phyloP scores from a whole-genome alignment of 345 rosid genomes.

The Lepidium africanum region DNA sequence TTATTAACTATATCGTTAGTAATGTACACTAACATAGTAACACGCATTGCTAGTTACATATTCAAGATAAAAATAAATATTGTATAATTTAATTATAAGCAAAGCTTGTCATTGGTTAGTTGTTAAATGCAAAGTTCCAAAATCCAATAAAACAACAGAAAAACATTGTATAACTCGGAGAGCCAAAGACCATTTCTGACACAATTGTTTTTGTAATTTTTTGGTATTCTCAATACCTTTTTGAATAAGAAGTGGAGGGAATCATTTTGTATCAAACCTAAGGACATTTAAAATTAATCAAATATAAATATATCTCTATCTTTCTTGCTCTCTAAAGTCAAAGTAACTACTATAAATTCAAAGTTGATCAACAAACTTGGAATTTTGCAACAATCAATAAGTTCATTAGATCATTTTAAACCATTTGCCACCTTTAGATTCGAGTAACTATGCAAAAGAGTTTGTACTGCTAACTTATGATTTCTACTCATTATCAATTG shows the following conservation, averaged over 20 bases:
- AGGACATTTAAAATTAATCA: not conserved
- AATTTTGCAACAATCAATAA: not conserved
- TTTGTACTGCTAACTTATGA: not conserved
- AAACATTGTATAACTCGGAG: constrained; percentile 5
- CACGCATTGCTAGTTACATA: not conserved
- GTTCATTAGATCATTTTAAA: constrained; percentile 1
- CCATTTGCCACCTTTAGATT: not conserved
- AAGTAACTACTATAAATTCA: not conserved
- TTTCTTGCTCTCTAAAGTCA: not conserved
- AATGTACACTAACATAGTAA: not conserved
- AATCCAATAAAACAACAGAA: constrained; percentile 10
- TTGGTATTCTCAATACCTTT: not conserved
- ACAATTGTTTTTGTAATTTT: constrained; percentile 7
- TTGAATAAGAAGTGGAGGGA: not conserved
- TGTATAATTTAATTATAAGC: not conserved
- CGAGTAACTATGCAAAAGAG: not conserved
- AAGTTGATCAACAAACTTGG: not conserved
- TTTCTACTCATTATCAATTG: not conserved
- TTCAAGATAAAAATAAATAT: not conserved
- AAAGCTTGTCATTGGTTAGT: constrained; percentile 10
- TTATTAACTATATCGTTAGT: not conserved
- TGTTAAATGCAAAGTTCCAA: constrained; percentile 8
- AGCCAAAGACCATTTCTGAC: constrained; percentile 23
- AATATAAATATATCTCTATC: not conserved
- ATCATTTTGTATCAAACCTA: constrained; percentile 16